Evolutionary conservation across 176 grass and related monocot genomes (phyloP).

Genomic region (Chrysopogon serrulatus): DNA sequence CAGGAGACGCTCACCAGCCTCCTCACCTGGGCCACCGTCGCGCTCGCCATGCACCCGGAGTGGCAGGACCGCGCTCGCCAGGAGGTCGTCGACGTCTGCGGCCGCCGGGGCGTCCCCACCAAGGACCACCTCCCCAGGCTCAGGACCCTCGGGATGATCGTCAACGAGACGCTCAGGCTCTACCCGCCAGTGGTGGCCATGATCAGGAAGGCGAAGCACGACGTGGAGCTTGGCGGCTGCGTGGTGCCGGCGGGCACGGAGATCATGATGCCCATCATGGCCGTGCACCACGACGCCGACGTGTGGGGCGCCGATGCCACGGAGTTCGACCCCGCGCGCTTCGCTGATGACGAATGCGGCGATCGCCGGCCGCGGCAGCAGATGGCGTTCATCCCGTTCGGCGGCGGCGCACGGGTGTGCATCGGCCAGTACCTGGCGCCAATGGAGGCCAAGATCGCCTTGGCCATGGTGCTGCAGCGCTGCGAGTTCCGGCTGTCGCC

Average conservation of each 20-base stretch:
- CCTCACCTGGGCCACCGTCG: constrained; percentile 84
- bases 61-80: constrained; percentile 82
- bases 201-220: constrained; percentile 61
- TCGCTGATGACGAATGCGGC: constrained; percentile 17
- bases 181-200: constrained; percentile 92
- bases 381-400: constrained; percentile 88
- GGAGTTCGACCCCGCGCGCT: constrained; percentile 72
- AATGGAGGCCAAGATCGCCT: constrained; percentile 73
- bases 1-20: constrained; percentile 78
- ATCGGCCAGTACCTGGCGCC: constrained; percentile 91
- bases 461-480: constrained; percentile 77
- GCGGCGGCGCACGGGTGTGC: constrained; percentile 71
- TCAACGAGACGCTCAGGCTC: constrained; percentile 85
- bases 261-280: constrained; percentile 81
- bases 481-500: constrained; percentile 68
- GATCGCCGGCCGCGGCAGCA: constrained; percentile 33
- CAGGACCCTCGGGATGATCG: constrained; percentile 68
- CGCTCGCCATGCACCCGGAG: constrained; percentile 89
- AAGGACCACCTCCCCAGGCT: constrained; percentile 79
- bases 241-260: constrained; percentile 84
- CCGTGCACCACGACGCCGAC: constrained; percentile 72
- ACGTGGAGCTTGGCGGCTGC: constrained; percentile 75
- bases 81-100: constrained; percentile 79
- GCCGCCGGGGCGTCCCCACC: constrained; percentile 39
- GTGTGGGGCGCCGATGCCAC: constrained; percentile 75